These are phyloP conservation scores for Penicillium italicum DNA, from an alignment of 2,329 filamentous ascomycete species.

Conservation along the genomic window DNA sequence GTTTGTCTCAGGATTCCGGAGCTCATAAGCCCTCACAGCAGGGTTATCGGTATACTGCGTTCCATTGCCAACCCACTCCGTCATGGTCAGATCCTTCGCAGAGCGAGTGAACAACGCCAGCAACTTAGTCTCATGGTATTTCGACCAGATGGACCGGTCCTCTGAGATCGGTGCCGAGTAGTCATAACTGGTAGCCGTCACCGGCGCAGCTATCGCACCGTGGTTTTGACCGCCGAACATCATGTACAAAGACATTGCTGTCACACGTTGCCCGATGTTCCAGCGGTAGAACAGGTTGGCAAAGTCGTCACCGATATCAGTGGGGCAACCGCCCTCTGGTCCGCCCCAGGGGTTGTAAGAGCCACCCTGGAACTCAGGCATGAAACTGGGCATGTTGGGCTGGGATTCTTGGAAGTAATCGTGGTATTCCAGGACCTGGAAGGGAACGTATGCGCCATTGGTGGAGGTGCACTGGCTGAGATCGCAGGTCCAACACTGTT, in stretches of 20 bases:
- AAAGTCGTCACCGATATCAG: constrained; percentile 56
- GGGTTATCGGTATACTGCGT: constrained; percentile 52
- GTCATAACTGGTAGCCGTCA: constrained; percentile 60
- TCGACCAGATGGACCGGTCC: constrained; percentile 55
- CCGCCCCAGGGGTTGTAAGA: constrained; percentile 62
- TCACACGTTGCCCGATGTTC: constrained; percentile 58
- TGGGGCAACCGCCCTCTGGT: constrained; percentile 53
- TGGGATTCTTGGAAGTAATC: constrained; percentile 45
- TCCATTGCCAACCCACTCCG: constrained; percentile 49
- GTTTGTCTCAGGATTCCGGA: constrained; percentile 57
- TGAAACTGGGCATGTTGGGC: constrained; percentile 49
- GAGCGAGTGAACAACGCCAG: constrained; percentile 58
- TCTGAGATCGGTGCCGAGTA: constrained; percentile 62
- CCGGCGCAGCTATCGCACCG: constrained; percentile 57
- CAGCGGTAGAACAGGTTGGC: constrained; percentile 63
- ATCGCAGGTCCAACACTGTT: constrained; percentile 63
- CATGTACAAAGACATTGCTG: constrained; percentile 62
- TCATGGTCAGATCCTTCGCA: constrained; percentile 55
- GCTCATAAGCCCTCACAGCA: constrained; percentile 52
- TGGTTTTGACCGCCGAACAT: constrained; percentile 63
- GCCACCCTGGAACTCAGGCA: constrained; percentile 60
- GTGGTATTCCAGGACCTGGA: constrained; percentile 49
- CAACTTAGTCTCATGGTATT: constrained; percentile 63
- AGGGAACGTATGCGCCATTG: constrained; percentile 58
- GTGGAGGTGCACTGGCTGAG: constrained; percentile 58